These are phyloP conservation scores for Xylariaceae sp. DNA, from an alignment of 2,329 filamentous ascomycete species.

Conservation along the genomic window DNA sequence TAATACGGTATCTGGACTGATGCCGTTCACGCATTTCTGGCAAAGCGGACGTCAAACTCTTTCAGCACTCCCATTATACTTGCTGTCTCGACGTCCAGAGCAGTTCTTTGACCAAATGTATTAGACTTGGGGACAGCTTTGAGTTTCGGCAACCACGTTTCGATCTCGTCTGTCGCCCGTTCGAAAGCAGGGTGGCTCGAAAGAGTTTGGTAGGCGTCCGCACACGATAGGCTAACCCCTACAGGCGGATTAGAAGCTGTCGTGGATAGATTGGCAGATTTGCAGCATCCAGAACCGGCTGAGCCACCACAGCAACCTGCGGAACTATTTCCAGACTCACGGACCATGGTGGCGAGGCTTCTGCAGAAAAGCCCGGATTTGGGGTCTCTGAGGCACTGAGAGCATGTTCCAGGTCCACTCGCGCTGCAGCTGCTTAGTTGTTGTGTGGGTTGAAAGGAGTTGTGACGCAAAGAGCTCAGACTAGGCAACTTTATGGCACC, in stretches of 20 bases:
- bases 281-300: slow-evolving; percentile 60
- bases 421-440: slow-evolving; percentile 49
- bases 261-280: slow-evolving; percentile 36
- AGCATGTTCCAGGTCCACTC: slow-evolving; percentile 72
- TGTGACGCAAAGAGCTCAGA: slow-evolving; percentile 34
- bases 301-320: slow-evolving; percentile 62
- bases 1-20: slow-evolving; percentile 14
- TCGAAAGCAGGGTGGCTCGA: slow-evolving; percentile 73
- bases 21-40: slow-evolving; percentile 36
- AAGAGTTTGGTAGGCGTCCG: slow-evolving; percentile 74
- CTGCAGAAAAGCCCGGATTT: slow-evolving; percentile 81
- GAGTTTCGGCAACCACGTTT: slow-evolving; percentile 71
- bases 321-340: slow-evolving; percentile 31
- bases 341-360: slow-evolving; percentile 61
- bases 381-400: slow-evolving; percentile 72
- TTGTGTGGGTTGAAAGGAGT: slow-evolving; percentile 24
- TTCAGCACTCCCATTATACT: slow-evolving; percentile 84
- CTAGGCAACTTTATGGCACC: slow-evolving; percentile 58
- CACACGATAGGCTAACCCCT: slow-evolving; percentile 63
- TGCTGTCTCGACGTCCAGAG: slow-evolving; percentile 75
- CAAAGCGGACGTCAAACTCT: slow-evolving; percentile 74
- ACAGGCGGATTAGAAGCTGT: slow-evolving; percentile 29
- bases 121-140: slow-evolving; percentile 51
- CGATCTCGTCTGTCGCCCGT: slow-evolving; percentile 67
- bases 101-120: slow-evolving; percentile 42